These are phyloP conservation scores for Nicotiana tabacum DNA, from an alignment of 257 asterid species.

Conservation along the genomic window DNA sequence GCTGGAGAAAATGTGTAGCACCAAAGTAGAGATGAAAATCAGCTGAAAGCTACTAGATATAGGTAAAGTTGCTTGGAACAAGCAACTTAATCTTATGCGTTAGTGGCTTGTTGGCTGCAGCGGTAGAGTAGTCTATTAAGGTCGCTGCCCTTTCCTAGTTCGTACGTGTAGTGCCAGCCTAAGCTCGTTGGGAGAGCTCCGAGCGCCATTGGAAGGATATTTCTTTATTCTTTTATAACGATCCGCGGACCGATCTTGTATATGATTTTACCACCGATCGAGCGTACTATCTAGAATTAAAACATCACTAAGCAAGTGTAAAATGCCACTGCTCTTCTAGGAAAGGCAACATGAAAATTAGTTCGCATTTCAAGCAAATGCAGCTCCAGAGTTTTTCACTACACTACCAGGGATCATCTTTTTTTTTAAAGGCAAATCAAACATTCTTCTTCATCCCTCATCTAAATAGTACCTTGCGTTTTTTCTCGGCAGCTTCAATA, in stretches of 20 bases:
- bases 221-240: too few relatives aligned
- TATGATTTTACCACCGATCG: too few relatives aligned
- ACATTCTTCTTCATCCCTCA: background rate
- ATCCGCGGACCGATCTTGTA: too few relatives aligned
- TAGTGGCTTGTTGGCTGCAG: too few relatives aligned
- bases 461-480: slow-evolving; percentile 47
- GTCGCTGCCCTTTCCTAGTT: too few relatives aligned
- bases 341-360: background rate
- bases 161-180: too few relatives aligned
- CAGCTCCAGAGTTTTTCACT: background rate
- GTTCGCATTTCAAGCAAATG: background rate
- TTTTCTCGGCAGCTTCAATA: slow-evolving; percentile 71
- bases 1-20: background rate
- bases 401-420: background rate
- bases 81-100: too few relatives aligned
- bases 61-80: too few relatives aligned
- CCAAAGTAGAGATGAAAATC: background rate
- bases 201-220: too few relatives aligned
- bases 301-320: background rate
- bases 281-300: background rate
- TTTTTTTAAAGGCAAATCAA: background rate
- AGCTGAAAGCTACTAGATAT: background rate
- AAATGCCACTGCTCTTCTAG: background rate
- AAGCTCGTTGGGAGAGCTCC: too few relatives aligned
- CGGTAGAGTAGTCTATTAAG: too few relatives aligned